Evolutionary conservation across 495 filamentous ascomycete species (phyloP).

Genomic region (Lasiosphaeris hirsuta): DNA sequence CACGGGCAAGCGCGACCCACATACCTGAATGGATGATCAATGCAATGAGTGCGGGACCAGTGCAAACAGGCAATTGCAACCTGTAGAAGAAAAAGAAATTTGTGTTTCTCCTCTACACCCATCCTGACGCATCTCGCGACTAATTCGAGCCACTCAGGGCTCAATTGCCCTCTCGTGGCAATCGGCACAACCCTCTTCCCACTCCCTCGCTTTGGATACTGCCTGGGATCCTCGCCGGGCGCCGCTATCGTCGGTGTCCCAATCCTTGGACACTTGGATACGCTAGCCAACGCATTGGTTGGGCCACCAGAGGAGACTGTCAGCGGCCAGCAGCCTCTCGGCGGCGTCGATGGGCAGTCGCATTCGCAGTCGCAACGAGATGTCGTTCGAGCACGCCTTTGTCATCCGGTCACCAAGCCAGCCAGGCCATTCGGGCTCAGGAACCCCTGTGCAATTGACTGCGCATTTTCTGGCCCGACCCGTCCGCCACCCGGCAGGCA

Average conservation of each 20-base stretch:
- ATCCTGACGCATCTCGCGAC: background rate
- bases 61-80: too few relatives aligned
- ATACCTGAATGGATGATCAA: too few relatives aligned
- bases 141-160: slow-evolving; percentile 11
- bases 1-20: too few relatives aligned
- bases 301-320: background rate
- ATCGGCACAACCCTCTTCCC: background rate
- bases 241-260: too few relatives aligned
- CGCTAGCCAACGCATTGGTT: slow-evolving; percentile 26
- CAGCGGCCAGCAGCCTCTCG: slow-evolving; percentile 3
- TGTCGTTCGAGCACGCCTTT: too few relatives aligned
- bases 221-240: too few relatives aligned
- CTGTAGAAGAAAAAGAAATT: slow-evolving; percentile 2
- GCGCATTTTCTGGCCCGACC: too few relatives aligned
- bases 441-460: too few relatives aligned
- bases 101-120: slow-evolving; percentile 4
- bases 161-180: slow-evolving; percentile 10
- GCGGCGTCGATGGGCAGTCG: background rate
- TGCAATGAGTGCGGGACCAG: too few relatives aligned
- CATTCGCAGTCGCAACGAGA: background rate
- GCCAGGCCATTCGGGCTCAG: too few relatives aligned
- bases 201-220: background rate
- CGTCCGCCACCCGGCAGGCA: too few relatives aligned
- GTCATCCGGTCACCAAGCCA: too few relatives aligned
- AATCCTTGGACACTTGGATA: slow-evolving; percentile 1